Percentiles rank a stretch among this genome's conserved stretches.
phyloP scores from a whole-genome alignment of 1,284 basidiomycete species.

The Sanghuangporus sanghuang region DNA sequence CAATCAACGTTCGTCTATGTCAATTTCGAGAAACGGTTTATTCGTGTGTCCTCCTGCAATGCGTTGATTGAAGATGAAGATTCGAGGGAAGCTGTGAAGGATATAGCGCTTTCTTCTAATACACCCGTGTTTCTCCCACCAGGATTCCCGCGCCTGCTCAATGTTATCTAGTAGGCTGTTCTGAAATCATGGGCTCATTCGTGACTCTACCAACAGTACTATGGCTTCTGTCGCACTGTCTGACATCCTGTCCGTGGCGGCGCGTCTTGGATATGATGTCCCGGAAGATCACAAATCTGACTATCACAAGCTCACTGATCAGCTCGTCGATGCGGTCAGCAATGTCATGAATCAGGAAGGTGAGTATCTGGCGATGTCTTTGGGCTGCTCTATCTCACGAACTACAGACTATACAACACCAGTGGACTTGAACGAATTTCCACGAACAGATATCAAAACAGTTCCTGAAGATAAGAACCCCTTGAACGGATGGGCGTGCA shows the following conservation, averaged over 20 bases:
- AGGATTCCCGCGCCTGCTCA: not conserved
- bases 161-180: not conserved
- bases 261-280: not conserved
- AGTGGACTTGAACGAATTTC: not conserved
- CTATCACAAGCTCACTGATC: not conserved
- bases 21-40: too few relatives aligned
- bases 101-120: too few relatives aligned
- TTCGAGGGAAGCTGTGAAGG: too few relatives aligned
- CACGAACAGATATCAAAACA: not conserved
- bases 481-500: slow-evolving; percentile 29
- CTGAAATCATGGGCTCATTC: not conserved
- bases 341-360: not conserved
- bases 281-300: not conserved
- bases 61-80: too few relatives aligned
- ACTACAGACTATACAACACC: not conserved
- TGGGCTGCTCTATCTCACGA: not conserved
- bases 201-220: not conserved
- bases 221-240: not conserved
- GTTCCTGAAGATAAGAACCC: slow-evolving; percentile 22
- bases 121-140: too few relatives aligned
- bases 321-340: not conserved
- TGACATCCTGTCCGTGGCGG: not conserved
- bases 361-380: not conserved
- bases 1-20: too few relatives aligned
- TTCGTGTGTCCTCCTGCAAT: too few relatives aligned